Evolutionary conservation across 2,329 filamentous ascomycete species (phyloP).

Genomic region (Monosporascus sp.): DNA sequence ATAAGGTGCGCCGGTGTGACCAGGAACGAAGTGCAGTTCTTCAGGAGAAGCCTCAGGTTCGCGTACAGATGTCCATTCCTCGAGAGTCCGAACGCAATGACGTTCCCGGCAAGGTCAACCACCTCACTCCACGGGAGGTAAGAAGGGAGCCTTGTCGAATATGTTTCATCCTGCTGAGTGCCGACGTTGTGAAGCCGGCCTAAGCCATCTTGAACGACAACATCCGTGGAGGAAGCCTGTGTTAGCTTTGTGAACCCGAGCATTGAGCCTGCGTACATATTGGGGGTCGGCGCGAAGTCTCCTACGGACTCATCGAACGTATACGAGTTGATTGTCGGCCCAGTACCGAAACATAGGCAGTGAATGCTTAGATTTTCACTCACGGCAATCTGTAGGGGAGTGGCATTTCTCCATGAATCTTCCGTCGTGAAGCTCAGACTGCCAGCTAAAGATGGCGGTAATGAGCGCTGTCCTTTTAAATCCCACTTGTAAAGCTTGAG

Average conservation of each 20-base stretch:
- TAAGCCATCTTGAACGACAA: constrained; percentile 39
- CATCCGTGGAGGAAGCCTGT: constrained; percentile 24
- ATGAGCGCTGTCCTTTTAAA: constrained; percentile 49
- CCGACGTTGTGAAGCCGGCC: constrained; percentile 41
- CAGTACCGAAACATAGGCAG: constrained; percentile 20
- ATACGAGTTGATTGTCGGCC: constrained; percentile 18
- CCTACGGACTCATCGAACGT: constrained; percentile 15
- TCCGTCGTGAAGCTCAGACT: constrained; percentile 34
- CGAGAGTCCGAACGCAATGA: constrained; percentile 60
- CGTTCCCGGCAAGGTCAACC: constrained; percentile 34
- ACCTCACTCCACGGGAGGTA: constrained; percentile 52
- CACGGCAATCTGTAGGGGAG: constrained; percentile 25
- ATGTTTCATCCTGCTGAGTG: constrained; percentile 25
- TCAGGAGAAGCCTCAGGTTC: constrained; percentile 67
- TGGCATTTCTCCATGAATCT: constrained; percentile 14
- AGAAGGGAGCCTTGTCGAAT: constrained; percentile 35
- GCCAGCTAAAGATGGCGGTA: constrained; percentile 37
- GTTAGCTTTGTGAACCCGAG: constrained; percentile 25
- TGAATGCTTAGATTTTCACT: constrained; percentile 23
- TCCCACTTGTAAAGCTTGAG: constrained; percentile 69
- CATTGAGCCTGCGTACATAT: constrained; percentile 23
- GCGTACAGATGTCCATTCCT: constrained; percentile 74
- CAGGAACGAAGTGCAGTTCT: constrained; percentile 89
- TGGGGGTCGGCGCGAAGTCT: constrained; percentile 14
- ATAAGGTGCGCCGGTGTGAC: constrained; percentile 78